These are phyloP conservation scores for Coniochaeta sp. DNA, from an alignment of 2,329 filamentous ascomycete genomes.

Conservation along the genomic window DNA sequence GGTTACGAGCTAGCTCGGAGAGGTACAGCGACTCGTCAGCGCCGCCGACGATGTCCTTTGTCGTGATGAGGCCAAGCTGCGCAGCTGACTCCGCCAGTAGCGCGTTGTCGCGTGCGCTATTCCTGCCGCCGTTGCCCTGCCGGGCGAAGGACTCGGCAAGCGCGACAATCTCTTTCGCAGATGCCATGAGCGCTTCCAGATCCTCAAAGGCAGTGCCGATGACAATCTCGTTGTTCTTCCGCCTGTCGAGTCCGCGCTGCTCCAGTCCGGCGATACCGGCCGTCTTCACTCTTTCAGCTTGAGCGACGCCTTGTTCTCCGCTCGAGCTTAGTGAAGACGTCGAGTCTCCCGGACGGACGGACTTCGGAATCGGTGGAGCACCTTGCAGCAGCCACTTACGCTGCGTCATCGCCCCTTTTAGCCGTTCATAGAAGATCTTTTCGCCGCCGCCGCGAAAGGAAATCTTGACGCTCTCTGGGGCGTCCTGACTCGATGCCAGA, in stretches of 20 bases:
- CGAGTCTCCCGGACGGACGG: constrained; percentile 32
- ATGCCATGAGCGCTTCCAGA: constrained; percentile 92
- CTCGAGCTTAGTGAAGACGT: constrained; percentile 19
- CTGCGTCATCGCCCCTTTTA: constrained; percentile 83
- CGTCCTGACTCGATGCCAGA: constrained; percentile 37
- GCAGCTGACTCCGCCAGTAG: constrained; percentile 75
- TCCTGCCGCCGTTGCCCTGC: constrained; percentile 52
- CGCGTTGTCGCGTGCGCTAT: constrained; percentile 55
- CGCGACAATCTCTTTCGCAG: constrained; percentile 90
- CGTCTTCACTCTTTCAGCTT: constrained; percentile 42
- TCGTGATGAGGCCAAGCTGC: constrained; percentile 83
- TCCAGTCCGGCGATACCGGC: constrained; percentile 92
- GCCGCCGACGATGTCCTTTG: constrained; percentile 86
- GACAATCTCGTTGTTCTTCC: constrained; percentile 86
- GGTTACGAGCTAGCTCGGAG: constrained; percentile 74
- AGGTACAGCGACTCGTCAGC: constrained; percentile 78
- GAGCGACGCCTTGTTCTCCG: constrained; percentile 3
- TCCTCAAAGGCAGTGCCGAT: constrained; percentile 95
- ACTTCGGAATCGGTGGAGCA: constrained; percentile 77
- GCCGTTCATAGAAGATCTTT: constrained; percentile 79
- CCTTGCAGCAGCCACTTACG: constrained; percentile 91
- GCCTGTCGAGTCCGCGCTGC: constrained; percentile 72
- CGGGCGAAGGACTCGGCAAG: constrained; percentile 82
- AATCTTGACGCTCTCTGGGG: constrained; percentile 73
- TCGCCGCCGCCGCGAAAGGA: constrained; percentile 88